Conservation (phyloP, 1,139 yeast genomes). For the Geotrichum candidum region DNA sequence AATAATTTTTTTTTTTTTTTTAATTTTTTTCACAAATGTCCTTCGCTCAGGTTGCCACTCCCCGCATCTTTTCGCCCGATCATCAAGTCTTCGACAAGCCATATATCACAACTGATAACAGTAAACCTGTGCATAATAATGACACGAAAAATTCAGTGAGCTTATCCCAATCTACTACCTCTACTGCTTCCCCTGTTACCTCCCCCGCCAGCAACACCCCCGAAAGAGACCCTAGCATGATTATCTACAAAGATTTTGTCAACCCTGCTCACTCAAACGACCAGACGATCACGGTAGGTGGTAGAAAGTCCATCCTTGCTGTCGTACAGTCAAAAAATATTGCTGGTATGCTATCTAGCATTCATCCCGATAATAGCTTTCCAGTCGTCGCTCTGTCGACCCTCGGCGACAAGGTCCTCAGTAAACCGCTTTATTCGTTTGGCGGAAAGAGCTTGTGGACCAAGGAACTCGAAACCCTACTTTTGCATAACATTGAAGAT, state of each 20-base stretch:
- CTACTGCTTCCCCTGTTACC: neutral
- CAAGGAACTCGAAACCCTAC: slow-evolving; percentile 77
- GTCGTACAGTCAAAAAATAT: slow-evolving; percentile 79
- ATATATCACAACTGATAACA: neutral
- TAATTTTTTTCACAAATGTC: slow-evolving; percentile 2
- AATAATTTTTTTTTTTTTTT: neutral
- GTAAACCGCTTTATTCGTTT: slow-evolving; percentile 82
- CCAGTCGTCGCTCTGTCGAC: slow-evolving; percentile 76
- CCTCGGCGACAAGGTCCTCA: slow-evolving; percentile 81
- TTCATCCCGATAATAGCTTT: slow-evolving; percentile 52
- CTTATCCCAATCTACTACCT: neutral
- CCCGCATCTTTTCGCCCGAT: slow-evolving; percentile 4
- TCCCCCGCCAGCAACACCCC: neutral
- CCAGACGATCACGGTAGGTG: slow-evolving; percentile 52
- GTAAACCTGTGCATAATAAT: neutral
- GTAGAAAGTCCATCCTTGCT: slow-evolving; percentile 82
- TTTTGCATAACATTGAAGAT: slow-evolving; percentile 56
- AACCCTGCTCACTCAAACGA: slow-evolving; percentile 1
- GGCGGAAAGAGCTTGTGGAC: slow-evolving; percentile 98
- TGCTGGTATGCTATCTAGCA: slow-evolving; percentile 49
- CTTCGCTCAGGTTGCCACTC: slow-evolving; percentile 8
- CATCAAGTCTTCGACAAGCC: slow-evolving; percentile 2
- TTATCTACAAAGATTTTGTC: slow-evolving; percentile 8
- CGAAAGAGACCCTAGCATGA: slow-evolving; percentile 12
- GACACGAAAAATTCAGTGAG: neutral